These are phyloP conservation scores for Dendrobium officinale DNA, from an alignment of 106 monocot genomes.

Conservation along the genomic window DNA sequence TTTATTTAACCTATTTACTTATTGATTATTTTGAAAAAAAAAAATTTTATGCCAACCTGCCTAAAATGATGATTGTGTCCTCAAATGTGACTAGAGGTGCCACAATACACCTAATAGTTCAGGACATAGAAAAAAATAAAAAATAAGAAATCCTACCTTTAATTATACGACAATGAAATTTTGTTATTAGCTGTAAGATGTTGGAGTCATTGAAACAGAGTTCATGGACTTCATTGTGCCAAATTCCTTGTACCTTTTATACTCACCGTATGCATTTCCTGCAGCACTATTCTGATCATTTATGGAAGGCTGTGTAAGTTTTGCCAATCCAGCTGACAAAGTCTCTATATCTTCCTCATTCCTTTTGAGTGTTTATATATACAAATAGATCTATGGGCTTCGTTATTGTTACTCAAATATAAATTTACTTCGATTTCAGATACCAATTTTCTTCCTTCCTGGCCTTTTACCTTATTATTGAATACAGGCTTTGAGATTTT, in stretches of 20 bases:
- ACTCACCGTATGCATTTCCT: no score
- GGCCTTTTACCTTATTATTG: background rate
- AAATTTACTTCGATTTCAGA: background rate
- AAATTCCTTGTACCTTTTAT: background rate
- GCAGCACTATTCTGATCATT: no score
- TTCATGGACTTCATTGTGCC: no score
- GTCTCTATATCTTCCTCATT: background rate
- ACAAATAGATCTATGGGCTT: background rate
- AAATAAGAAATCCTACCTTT: background rate
- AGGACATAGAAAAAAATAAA: no score
- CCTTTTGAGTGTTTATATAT: background rate
- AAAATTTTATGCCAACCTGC: no score
- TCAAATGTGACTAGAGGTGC: no score
- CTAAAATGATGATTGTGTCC: no score
- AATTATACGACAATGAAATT: background rate
- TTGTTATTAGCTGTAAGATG: background rate
- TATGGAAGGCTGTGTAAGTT: no score
- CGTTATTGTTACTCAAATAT: background rate
- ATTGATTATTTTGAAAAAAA: no score
- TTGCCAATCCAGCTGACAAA: background rate
- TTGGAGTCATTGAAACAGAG: background rate
- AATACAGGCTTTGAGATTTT: conserved; percentile 86
- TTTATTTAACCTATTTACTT: no score
- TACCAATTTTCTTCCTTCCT: background rate
- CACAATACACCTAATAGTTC: no score